Conservation (phyloP, 176 grass and related monocot species). For the Pontederia crassipes region DNA sequence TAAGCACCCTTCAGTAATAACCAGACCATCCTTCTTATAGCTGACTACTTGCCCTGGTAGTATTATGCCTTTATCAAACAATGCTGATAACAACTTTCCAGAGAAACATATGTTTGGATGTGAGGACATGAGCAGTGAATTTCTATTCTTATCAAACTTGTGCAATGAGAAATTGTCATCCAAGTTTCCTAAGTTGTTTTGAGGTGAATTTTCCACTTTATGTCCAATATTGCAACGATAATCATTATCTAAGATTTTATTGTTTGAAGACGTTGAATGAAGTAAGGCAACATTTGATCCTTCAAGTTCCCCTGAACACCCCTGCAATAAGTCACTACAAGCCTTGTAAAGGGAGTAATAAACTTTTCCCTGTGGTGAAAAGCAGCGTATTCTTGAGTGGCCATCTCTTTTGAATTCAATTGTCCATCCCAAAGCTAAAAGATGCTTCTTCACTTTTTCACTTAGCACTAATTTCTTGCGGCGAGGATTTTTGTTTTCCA, state of each 20-base stretch:
- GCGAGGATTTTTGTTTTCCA: conserved; percentile 1
- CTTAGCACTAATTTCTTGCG: conserved; percentile 8
- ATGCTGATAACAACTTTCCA: conserved; percentile 40
- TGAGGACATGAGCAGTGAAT: background rate
- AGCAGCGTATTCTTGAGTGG: conserved; percentile 19
- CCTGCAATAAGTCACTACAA: conserved; percentile 20
- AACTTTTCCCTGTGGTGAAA: conserved; percentile 36
- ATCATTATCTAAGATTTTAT: too few species aligned
- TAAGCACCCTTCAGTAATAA: conserved; percentile 42
- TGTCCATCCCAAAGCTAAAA: conserved; percentile 55
- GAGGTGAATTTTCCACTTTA: too few species aligned
- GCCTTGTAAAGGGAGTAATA: conserved; percentile 36
- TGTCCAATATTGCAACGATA: too few species aligned
- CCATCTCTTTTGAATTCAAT: conserved; percentile 32
- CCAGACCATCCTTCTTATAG: conserved; percentile 27
- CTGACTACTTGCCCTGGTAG: conserved; percentile 36
- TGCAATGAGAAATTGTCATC: too few species aligned
- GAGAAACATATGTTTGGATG: conserved; percentile 12
- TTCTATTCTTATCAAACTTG: background rate
- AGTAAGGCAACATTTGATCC: background rate
- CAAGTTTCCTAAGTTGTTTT: too few species aligned
- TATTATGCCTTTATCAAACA: conserved; percentile 56
- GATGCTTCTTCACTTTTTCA: conserved; percentile 52
- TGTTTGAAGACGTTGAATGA: too few species aligned
- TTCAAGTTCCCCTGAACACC: conserved; percentile 9